A percentile compares a stretch with the other conserved stretches of the same genome.
phyloP scores from a whole-genome alignment of 2,329 filamentous ascomycete species.

The Trichoderma harzianum region DNA sequence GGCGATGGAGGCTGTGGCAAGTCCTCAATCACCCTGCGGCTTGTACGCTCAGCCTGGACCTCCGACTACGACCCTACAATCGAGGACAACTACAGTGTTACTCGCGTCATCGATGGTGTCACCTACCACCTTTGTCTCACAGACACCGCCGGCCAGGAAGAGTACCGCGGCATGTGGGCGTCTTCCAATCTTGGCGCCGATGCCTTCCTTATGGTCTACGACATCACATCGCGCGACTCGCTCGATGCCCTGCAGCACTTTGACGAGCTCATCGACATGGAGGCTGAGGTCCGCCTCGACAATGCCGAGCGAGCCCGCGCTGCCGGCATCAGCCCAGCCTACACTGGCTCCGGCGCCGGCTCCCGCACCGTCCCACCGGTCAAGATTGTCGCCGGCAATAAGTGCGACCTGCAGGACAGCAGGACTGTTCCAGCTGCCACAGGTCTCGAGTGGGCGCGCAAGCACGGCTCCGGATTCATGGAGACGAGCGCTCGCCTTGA shows the following conservation, averaged over 20 bases:
- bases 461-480: conserved; percentile 77
- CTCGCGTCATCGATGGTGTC: conserved; percentile 74
- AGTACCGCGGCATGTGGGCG: conserved; percentile 85
- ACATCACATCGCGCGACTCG: conserved; percentile 69
- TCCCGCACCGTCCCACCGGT: conserved; percentile 63
- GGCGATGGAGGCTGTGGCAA: conserved; percentile 84
- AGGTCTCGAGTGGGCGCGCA: conserved; percentile 74
- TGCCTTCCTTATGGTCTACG: conserved; percentile 83
- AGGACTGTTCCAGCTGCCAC: conserved; percentile 65
- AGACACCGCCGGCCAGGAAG: conserved; percentile 85
- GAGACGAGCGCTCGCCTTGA: conserved; percentile 80
- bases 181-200: conserved; percentile 74
- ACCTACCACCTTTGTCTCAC: conserved; percentile 76
- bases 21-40: conserved; percentile 77
- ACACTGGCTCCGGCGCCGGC: conserved; percentile 32
- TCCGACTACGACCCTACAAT: conserved; percentile 79
- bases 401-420: conserved; percentile 73
- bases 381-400: conserved; percentile 83
- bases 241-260: conserved; percentile 74
- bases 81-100: conserved; percentile 82
- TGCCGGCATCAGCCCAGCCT: conserved; percentile 36
- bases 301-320: conserved; percentile 53
- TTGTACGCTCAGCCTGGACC: conserved; percentile 80
- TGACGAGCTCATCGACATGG: conserved; percentile 80
- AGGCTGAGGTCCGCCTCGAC: conserved; percentile 66